Conservation (phyloP, 1,284 basidiomycete genomes). For the Rhodotorula sp. region DNA sequence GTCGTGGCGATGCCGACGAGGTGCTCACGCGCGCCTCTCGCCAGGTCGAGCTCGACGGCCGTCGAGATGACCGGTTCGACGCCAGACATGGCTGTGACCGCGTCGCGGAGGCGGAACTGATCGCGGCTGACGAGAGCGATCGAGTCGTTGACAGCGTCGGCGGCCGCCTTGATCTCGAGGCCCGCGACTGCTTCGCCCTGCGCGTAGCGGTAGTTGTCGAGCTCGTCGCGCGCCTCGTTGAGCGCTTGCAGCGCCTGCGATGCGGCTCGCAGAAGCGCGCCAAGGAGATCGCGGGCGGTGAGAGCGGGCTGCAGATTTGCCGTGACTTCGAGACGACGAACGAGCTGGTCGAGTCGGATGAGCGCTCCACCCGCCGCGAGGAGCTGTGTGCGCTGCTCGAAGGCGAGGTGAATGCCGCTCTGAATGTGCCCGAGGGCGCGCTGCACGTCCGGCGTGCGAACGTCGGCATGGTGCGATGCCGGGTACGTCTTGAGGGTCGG, state of each 20-base stretch:
- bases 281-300: not conserved
- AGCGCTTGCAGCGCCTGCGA: constrained; percentile 21
- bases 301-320: not conserved
- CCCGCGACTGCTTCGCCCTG: not conserved
- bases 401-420: constrained; percentile 55
- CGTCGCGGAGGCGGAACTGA: constrained; percentile 20
- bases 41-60: constrained; percentile 6
- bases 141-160: constrained; percentile 16
- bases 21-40: constrained; percentile 5
- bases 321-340: constrained; percentile 5
- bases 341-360: constrained; percentile 21
- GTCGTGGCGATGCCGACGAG: constrained; percentile 56
- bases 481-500: constrained; percentile 68
- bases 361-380: constrained; percentile 10
- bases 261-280: constrained; percentile 7
- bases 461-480: constrained; percentile 72
- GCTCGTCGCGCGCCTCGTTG: constrained; percentile 23
- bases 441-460: constrained; percentile 80
- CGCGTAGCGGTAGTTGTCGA: constrained; percentile 26
- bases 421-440: constrained; percentile 78
- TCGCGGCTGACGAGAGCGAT: constrained; percentile 18
- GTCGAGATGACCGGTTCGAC: constrained; percentile 21
- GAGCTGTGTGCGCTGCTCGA: constrained; percentile 34
- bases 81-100: constrained; percentile 2
- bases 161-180: constrained; percentile 9